A percentile compares a stretch with the other conserved stretches of the same genome.
Conservation (phyloP, 306 rosid genomes). For the Rosa chinensis region DNA sequence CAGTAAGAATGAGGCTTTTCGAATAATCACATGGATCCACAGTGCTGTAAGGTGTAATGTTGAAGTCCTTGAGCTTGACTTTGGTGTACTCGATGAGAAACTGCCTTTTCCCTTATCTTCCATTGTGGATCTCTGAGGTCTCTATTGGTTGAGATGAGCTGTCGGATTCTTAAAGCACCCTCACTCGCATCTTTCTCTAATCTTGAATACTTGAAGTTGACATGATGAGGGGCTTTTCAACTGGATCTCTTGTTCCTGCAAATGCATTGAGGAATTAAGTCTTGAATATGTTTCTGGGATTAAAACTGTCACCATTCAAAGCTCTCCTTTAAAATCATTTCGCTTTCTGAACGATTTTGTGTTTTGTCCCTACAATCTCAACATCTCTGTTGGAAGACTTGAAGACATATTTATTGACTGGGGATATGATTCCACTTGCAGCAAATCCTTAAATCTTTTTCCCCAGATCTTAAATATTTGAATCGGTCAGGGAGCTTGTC, state of each 20-base stretch:
- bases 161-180: neutral
- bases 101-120: neutral
- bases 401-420: neutral
- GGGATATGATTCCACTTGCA: neutral
- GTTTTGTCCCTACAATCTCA: too few relatives aligned
- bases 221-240: neutral
- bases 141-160: neutral
- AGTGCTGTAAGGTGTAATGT: constrained; percentile 6
- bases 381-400: neutral
- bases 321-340: neutral
- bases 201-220: neutral
- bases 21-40: neutral
- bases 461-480: constrained; percentile 16
- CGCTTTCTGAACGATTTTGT: too few relatives aligned
- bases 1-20: neutral
- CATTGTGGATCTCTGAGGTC: neutral
- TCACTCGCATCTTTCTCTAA: neutral
- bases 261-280: neutral
- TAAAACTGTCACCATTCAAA: neutral
- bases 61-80: neutral
- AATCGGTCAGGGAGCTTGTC: too few relatives aligned
- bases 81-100: neutral
- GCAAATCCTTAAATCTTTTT: neutral
- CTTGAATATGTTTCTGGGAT: neutral
- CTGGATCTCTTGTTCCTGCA: constrained; percentile 6